Conservation (phyloP, 257 asterid genomes). For the Knoxia roxburghii region DNA sequence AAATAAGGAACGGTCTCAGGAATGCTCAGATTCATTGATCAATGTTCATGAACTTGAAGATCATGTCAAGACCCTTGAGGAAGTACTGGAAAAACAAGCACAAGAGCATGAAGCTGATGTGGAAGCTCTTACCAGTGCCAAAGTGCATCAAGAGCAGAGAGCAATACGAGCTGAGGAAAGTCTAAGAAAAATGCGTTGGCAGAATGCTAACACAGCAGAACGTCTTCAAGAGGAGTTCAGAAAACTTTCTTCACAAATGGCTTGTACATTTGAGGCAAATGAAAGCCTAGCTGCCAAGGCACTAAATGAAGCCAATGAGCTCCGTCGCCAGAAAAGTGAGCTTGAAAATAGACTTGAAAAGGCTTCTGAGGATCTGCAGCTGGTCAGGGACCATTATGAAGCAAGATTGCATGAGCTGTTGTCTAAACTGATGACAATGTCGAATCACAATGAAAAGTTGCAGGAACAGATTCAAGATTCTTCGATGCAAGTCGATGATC, state of each 20-base stretch:
- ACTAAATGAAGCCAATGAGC: conserved; percentile 67
- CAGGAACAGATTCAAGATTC: conserved; percentile 46
- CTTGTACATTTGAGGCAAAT: conserved; percentile 73
- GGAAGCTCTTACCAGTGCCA: conserved; percentile 47
- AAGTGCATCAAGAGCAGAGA: conserved; percentile 89
- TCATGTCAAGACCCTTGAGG: conserved; percentile 64
- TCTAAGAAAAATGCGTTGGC: conserved; percentile 67
- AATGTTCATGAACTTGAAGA: conserved; percentile 50
- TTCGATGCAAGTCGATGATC: conserved; percentile 36
- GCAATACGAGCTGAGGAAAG: conserved; percentile 86
- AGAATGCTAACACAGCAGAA: conserved; percentile 74
- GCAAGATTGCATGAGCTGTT: conserved; percentile 47
- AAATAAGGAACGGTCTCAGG: conserved; percentile 45
- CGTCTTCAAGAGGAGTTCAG: conserved; percentile 76
- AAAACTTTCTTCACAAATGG: conserved; percentile 74
- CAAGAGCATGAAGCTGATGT: conserved; percentile 74
- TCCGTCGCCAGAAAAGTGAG: conserved; percentile 47
- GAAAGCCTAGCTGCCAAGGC: conserved; percentile 82
- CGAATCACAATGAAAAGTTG: conserved; percentile 34
- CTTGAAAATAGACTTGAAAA: conserved; percentile 55
- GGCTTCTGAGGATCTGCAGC: conserved; percentile 51
- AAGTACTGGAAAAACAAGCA: conserved; percentile 75
- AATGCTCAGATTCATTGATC: conserved; percentile 36
- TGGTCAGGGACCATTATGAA: conserved; percentile 36
- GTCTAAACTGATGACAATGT: conserved; percentile 35